These are phyloP conservation scores for Solanum chilense DNA, from an alignment of 257 asterid genomes.

Conservation along the genomic window DNA sequence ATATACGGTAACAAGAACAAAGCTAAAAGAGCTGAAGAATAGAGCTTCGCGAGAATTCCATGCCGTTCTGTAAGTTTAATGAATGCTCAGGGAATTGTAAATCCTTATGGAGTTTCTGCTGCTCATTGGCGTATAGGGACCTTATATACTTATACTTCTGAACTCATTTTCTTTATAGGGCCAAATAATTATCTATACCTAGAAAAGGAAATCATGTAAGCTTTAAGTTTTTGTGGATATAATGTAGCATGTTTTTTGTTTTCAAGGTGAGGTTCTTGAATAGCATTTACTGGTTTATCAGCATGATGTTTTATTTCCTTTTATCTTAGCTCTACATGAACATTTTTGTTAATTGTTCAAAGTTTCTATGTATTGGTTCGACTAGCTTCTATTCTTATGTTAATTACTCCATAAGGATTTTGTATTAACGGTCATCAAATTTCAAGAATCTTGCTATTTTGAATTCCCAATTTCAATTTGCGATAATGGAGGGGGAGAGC, in stretches of 20 bases:
- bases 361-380: not conserved
- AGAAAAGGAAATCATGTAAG: not conserved
- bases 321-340: not conserved
- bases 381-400: not conserved
- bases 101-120: not conserved
- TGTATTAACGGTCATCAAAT: not conserved
- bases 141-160: not conserved
- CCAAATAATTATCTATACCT: not conserved
- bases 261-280: not conserved
- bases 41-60: conserved; percentile 6
- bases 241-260: not conserved
- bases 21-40: conserved; percentile 25
- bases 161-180: not conserved
- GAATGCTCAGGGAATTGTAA: not conserved
- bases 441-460: not conserved
- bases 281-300: not conserved
- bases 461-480: not conserved
- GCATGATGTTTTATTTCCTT: not conserved
- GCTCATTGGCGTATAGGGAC: not conserved
- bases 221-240: not conserved
- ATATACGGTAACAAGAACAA: conserved; percentile 53
- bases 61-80: conserved; percentile 12
- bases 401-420: not conserved
- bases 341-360: not conserved
- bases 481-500: not conserved